phyloP scores from a whole-genome alignment of 345 rosid species.

The Xanthoceras sorbifolium region DNA sequence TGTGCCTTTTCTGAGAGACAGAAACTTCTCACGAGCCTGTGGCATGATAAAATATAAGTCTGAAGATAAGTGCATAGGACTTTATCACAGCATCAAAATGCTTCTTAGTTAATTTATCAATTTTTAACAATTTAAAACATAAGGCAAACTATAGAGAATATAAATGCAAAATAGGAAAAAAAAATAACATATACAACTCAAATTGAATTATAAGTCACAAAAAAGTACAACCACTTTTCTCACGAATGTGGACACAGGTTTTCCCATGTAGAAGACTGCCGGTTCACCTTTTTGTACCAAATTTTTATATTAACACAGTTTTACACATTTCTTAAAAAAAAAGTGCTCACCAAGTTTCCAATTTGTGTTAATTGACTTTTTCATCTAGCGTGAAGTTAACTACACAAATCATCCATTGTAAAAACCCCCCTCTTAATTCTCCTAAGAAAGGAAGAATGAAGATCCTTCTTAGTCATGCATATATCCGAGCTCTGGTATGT shows the following conservation, averaged over 20 bases:
- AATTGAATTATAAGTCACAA: neutral
- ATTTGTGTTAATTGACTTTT: neutral
- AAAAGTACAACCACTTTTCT: neutral
- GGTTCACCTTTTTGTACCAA: no score
- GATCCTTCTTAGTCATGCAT: neutral
- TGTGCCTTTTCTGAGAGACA: conserved; percentile 92
- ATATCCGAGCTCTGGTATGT: neutral
- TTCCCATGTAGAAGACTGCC: neutral
- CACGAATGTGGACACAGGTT: neutral
- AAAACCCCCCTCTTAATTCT: conserved; percentile 4
- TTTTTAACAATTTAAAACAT: neutral
- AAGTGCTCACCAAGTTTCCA: neutral
- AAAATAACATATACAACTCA: neutral
- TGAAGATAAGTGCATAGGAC: neutral
- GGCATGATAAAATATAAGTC: conserved; percentile 20
- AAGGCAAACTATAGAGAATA: conserved; percentile 2
- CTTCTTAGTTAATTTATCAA: neutral
- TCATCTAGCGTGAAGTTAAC: neutral
- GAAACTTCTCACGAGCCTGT: conserved; percentile 96
- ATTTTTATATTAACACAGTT: no score
- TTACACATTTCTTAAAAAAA: no score
- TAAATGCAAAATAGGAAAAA: neutral
- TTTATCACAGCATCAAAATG: neutral
- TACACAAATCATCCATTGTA: neutral
- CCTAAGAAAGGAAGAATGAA: neutral